These are phyloP conservation scores for Salix purpurea DNA, from an alignment of 345 rosid genomes.

Conservation along the genomic window DNA sequence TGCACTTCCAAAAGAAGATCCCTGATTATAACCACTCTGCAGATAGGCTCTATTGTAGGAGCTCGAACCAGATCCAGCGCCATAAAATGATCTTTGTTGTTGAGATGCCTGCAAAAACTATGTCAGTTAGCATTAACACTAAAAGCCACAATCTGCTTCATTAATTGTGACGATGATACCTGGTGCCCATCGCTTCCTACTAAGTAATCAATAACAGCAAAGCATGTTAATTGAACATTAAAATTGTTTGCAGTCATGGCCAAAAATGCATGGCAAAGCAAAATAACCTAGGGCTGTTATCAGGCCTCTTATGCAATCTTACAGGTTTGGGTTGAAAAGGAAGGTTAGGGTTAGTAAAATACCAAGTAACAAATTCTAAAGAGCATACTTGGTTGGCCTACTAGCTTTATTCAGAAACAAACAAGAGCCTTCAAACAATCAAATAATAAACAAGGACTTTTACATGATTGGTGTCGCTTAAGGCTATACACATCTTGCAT, in stretches of 20 bases:
- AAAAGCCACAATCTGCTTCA: background rate
- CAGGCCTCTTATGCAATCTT: background rate
- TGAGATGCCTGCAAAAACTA: slow-evolving; percentile 53
- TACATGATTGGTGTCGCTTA: background rate
- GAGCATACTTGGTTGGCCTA: background rate
- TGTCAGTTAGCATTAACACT: background rate
- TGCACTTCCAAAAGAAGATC: slow-evolving; percentile 52
- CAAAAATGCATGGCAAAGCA: background rate
- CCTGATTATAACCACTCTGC: slow-evolving; percentile 52
- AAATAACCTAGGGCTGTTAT: background rate
- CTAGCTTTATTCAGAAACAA: background rate
- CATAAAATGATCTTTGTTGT: slow-evolving; percentile 60
- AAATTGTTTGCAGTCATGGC: background rate
- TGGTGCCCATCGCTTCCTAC: background rate
- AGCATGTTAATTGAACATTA: background rate
- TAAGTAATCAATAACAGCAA: background rate
- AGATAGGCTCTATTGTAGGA: slow-evolving; percentile 52
- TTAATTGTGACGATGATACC: background rate
- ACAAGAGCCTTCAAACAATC: background rate
- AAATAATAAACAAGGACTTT: background rate
- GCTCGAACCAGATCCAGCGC: slow-evolving; percentile 60
- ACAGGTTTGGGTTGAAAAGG: background rate
- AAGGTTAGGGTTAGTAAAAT: background rate
- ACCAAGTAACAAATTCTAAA: background rate
- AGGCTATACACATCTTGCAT: background rate